Evolutionary conservation across 495 filamentous ascomycete genomes (phyloP), one percentile per base, ranked within the genome.

Genomic region (Penicillium subrubescens): DNA sequence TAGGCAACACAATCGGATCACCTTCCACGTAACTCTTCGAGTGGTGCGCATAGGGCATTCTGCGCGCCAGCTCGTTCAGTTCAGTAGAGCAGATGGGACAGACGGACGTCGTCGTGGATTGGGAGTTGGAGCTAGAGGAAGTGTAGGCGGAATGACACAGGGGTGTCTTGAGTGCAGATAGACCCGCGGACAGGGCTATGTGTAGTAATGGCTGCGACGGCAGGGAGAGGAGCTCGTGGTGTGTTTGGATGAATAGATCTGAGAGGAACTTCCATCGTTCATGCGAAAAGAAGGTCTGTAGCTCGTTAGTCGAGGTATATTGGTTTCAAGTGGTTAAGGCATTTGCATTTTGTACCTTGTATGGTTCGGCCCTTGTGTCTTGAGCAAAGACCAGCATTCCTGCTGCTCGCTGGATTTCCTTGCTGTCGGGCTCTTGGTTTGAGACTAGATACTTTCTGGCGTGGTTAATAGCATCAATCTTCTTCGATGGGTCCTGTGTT

Each of bases 81-180:
- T 99, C 95, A 3, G 90, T 95, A 43, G 89, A 92, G 79, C 95
- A 99, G 72, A 98, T 98, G 5, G 95, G 96, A 69, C 95, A 99
- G 51, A 97, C 87, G 37, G 86, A 83, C 10, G 85, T 89, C 0
- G 83, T 83, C 0, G 80, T 81, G 6, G 86, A 88, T 50, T 82
- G 79, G 35, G 84, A 82, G 68, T 87, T 89, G 7, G 83, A 84
- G 53, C 82, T 86, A 48, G 83, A 82, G 60, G 84, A 80, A 5
- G 84, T 83, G 62, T 83, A 84, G 62, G 79, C 79, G 11, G 90
- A 91, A 81, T 99, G 94, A 76, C 95, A 99, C 12, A 93, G 87
- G 1, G 95, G 96, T 3, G 96, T 97, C 71, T 99, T 99, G 53
- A 99, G 89, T 1, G 95, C 93, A 0, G 94, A 97, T 23, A 99